phyloP scores from a whole-genome alignment of 1,284 basidiomycete species.

The Cutaneotrichosporon sp. region DNA sequence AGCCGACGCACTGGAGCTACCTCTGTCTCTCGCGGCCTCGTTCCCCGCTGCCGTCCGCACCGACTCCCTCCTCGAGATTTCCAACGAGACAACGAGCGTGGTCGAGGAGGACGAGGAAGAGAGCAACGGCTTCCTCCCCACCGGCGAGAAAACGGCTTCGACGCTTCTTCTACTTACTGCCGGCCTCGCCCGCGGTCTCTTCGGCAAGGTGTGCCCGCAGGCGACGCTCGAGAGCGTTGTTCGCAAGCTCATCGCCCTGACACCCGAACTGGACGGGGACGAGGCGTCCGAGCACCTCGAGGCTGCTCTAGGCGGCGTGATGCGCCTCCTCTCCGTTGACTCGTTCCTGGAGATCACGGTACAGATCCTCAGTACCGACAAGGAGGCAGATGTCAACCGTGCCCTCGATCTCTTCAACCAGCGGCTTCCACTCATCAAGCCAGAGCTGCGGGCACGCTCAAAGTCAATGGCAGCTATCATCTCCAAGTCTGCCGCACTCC shows the following conservation, averaged over 20 bases:
- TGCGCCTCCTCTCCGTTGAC: slow-evolving; percentile 54
- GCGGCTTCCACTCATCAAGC: slow-evolving; percentile 61
- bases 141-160: slow-evolving; percentile 4
- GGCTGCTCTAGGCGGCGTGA: slow-evolving; percentile 36
- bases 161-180: slow-evolving; percentile 59
- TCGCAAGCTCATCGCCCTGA: slow-evolving; percentile 34
- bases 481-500: slow-evolving; percentile 52
- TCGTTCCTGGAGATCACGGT: slow-evolving; percentile 53
- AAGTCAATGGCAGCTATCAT: slow-evolving; percentile 53
- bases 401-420: slow-evolving; percentile 57
- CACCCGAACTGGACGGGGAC: slow-evolving; percentile 21
- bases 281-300: slow-evolving; percentile 15
- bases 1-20: slow-evolving; percentile 51
- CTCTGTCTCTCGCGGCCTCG: slow-evolving; percentile 58
- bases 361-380: slow-evolving; percentile 33
- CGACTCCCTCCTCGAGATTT: slow-evolving; percentile 62
- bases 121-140: slow-evolving; percentile 13
- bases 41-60: slow-evolving; percentile 56
- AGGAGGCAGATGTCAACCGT: slow-evolving; percentile 28
- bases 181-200: slow-evolving; percentile 28
- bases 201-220: slow-evolving; percentile 34
- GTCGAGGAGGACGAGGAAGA: slow-evolving; percentile 41
- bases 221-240: slow-evolving; percentile 33
- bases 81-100: slow-evolving; percentile 63
- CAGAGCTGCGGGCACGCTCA: slow-evolving; percentile 56